These are phyloP conservation scores for Raffaelea deltoideospora DNA, from an alignment of 2,329 filamentous ascomycete genomes.

Conservation along the genomic window DNA sequence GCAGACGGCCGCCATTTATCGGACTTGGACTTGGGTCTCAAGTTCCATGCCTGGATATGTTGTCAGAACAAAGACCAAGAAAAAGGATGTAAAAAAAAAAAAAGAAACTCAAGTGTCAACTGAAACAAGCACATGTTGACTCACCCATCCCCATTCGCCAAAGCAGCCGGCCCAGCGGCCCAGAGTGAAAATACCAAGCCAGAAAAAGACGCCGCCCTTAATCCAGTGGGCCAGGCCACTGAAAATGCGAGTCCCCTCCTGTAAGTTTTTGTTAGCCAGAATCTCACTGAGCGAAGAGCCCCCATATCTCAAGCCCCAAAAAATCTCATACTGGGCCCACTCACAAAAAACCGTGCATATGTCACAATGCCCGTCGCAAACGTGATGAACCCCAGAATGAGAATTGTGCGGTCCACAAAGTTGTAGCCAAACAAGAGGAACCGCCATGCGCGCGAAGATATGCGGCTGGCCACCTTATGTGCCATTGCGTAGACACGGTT, in stretches of 20 bases:
- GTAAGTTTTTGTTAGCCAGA: conserved; percentile 1
- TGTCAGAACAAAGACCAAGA: too few relatives aligned
- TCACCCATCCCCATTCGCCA: conserved; percentile 71
- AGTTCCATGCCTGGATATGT: conserved; percentile 60
- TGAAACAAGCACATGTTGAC: too few relatives aligned
- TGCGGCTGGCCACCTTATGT: conserved; percentile 35
- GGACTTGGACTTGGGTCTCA: conserved; percentile 45
- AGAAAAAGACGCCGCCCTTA: conserved; percentile 91
- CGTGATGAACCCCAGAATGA: conserved; percentile 63
- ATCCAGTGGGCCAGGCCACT: conserved; percentile 85
- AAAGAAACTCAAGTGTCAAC: too few relatives aligned
- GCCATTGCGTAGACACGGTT: conserved; percentile 35
- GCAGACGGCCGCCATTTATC: conserved; percentile 60
- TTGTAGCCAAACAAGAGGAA: conserved; percentile 46
- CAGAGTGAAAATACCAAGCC: conserved; percentile 75
- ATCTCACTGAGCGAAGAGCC: not conserved
- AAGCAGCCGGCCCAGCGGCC: conserved; percentile 86
- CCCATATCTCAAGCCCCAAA: not conserved
- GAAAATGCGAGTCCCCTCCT: conserved; percentile 58
- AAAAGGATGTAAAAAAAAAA: too few relatives aligned
- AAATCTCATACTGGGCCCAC: conserved; percentile 18
- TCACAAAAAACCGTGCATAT: conserved; percentile 73
- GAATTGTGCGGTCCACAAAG: conserved; percentile 58
- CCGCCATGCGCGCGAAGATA: conserved; percentile 40
- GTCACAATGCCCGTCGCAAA: conserved; percentile 59